Conservation (phyloP, 331 rosid species). For the Rhamnella rubrinervis region DNA sequence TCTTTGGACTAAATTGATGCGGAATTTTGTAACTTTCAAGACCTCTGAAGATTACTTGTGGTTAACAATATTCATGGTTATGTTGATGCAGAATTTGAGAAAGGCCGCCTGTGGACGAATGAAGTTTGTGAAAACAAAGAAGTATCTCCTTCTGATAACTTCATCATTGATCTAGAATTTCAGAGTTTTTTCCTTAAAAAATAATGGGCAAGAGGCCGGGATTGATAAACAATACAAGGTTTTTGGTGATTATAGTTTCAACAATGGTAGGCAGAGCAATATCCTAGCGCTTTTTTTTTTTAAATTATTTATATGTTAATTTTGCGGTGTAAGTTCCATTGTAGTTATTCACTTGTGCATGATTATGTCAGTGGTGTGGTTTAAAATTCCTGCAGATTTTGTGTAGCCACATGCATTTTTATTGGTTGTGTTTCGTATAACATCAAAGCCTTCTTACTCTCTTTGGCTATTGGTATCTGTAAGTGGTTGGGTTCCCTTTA, state of each 20-base stretch:
- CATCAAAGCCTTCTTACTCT: background rate
- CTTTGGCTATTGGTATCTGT: background rate
- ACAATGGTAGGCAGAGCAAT: slow-evolving; percentile 35
- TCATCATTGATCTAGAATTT: slow-evolving; percentile 19
- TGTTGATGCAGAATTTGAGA: slow-evolving; percentile 22
- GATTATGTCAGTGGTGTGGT: slow-evolving; percentile 23
- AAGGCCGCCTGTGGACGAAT: slow-evolving; percentile 3
- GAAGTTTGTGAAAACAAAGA: slow-evolving; percentile 27
- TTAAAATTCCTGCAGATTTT: slow-evolving; percentile 10
- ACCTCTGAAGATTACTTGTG: background rate
- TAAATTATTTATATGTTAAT: slow-evolving; percentile 22
- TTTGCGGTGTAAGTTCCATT: slow-evolving; percentile 19
- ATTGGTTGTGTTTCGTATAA: background rate
- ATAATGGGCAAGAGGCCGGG: slow-evolving; percentile 41
- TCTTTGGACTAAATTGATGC: background rate
- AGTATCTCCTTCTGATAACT: slow-evolving; percentile 6
- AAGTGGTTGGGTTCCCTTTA: no score
- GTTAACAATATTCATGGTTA: background rate
- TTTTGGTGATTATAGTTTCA: slow-evolving; percentile 36
- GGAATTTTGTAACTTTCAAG: background rate
- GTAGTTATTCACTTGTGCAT: slow-evolving; percentile 18
- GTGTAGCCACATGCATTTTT: background rate
- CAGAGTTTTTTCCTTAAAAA: slow-evolving; percentile 16
- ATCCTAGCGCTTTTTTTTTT: slow-evolving; percentile 30
- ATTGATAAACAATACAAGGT: slow-evolving; percentile 27